Conservation (phyloP, 1,284 basidiomycete species). For the Naganishia cerealis region DNA sequence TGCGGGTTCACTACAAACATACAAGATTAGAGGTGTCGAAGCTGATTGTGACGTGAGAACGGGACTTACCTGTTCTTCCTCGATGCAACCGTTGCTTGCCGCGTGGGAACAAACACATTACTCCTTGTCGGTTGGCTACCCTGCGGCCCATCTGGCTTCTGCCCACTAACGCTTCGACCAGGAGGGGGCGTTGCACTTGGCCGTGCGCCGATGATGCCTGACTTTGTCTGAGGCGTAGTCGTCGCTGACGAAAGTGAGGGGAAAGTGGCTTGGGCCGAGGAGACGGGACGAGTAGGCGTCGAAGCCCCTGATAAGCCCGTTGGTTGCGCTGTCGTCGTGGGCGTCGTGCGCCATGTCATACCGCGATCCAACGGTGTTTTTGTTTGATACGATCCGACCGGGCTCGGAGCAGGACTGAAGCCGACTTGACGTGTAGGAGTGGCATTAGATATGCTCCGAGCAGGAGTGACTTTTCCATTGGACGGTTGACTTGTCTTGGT, state of each 20-base stretch:
- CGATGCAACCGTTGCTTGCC: conserved; percentile 29
- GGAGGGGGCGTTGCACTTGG: conserved; percentile 11
- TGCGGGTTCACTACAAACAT: conserved; percentile 30
- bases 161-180: conserved; percentile 11
- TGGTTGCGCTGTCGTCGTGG: conserved; percentile 9
- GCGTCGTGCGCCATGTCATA: conserved; percentile 19
- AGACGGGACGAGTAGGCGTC: neutral
- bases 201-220: conserved; percentile 1
- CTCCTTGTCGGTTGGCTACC: conserved; percentile 39
- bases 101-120: conserved; percentile 35
- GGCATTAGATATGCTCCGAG: conserved; percentile 35
- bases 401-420: conserved; percentile 21
- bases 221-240: conserved; percentile 5
- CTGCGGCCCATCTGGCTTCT: conserved; percentile 18
- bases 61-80: conserved; percentile 36
- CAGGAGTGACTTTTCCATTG: conserved; percentile 21
- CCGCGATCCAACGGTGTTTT: conserved; percentile 13
- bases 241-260: conserved; percentile 25
- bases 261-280: conserved; percentile 13
- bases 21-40: neutral
- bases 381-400: conserved; percentile 7
- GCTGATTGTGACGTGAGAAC: neutral
- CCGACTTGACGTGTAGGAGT: conserved; percentile 29
- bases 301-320: neutral
- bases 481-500: conserved; percentile 43